Conservation (phyloP, 2,329 filamentous ascomycete species). For the Pestalotiopsis sp. region DNA sequence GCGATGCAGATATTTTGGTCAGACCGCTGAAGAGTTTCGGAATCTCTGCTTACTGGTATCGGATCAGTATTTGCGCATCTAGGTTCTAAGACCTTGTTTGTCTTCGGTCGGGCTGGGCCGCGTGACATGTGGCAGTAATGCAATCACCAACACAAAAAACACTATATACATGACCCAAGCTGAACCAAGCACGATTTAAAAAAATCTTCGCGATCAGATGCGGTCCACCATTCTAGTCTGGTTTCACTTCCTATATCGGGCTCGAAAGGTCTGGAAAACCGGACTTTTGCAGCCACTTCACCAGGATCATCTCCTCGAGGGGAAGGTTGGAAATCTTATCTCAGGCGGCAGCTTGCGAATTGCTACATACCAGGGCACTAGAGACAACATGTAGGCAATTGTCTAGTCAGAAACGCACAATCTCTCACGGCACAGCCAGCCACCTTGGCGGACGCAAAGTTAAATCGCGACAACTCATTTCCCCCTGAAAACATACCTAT, state of each 20-base stretch:
- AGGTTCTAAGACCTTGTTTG: too few relatives aligned
- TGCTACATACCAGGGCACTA: neutral
- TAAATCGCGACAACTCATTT: neutral
- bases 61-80: too few relatives aligned
- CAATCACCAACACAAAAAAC: too few relatives aligned
- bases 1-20: too few relatives aligned
- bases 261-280: neutral
- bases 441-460: neutral
- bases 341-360: neutral
- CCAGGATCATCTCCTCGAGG: neutral
- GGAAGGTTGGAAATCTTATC: neutral
- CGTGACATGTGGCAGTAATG: too few relatives aligned
- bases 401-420: neutral
- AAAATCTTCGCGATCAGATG: too few relatives aligned
- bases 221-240: neutral
- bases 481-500: neutral
- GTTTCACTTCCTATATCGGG: neutral
- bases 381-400: neutral
- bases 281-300: neutral
- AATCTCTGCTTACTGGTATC: too few relatives aligned
- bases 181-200: too few relatives aligned
- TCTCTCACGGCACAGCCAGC: neutral
- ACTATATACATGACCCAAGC: too few relatives aligned
- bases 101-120: too few relatives aligned
- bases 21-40: too few relatives aligned